Conservation (phyloP, 1,284 basidiomycete genomes). For the Abortiporus biennis region DNA sequence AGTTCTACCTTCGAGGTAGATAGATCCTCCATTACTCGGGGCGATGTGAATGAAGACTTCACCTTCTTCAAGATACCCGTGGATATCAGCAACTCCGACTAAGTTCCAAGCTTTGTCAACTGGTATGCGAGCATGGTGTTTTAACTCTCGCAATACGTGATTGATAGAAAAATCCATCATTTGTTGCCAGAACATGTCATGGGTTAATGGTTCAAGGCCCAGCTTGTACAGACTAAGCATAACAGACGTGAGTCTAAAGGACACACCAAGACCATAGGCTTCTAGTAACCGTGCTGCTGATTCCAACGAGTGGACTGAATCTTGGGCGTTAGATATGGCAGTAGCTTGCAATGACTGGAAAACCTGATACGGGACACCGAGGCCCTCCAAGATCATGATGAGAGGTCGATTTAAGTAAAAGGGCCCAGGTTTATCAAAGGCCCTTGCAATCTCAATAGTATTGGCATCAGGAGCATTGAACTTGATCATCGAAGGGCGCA, state of each 20-base stretch:
- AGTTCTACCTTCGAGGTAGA: conserved; percentile 50
- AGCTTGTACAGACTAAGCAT: conserved; percentile 33
- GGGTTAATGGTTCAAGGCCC: conserved; percentile 20
- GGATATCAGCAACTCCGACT: conserved; percentile 63
- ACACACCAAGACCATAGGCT: conserved; percentile 33
- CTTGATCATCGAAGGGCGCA: conserved; percentile 72
- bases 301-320: conserved; percentile 35
- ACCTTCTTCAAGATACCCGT: conserved; percentile 40
- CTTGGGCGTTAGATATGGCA: conserved; percentile 42
- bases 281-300: conserved; percentile 43
- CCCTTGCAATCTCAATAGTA: conserved; percentile 64
- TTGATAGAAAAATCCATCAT: conserved; percentile 48
- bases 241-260: conserved; percentile 33
- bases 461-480: conserved; percentile 49
- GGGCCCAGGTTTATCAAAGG: conserved; percentile 52
- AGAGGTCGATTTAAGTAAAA: conserved; percentile 65
- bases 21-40: conserved; percentile 27
- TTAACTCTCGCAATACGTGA: conserved; percentile 62
- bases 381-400: conserved; percentile 59
- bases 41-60: conserved; percentile 57
- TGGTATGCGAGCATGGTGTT: conserved; percentile 63
- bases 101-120: conserved; percentile 56
- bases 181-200: conserved; percentile 44
- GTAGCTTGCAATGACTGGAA: conserved; percentile 51
- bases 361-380: conserved; percentile 44